Evolutionary conservation across 2,329 filamentous ascomycete species (phyloP), one percentile per base, ranked within the genome.

Genomic region (Escovopsis sp.): DNA sequence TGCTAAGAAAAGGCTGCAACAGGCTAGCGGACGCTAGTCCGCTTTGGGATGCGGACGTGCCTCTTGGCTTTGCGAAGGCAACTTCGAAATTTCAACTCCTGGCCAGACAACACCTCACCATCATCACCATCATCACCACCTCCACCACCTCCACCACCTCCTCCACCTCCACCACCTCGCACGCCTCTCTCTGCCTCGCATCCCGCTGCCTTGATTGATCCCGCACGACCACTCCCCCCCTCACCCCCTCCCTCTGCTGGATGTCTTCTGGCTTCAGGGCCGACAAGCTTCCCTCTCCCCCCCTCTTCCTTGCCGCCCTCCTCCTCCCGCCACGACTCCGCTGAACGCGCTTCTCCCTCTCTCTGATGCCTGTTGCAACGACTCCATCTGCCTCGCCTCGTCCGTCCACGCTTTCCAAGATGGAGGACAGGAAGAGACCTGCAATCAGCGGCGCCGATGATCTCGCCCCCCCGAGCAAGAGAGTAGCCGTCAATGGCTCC

Each of bases 361-460:
- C 73, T 81, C 83, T 86, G 75, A 93, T 93, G 85, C 80, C 80
- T 81, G 76, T 84, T 75, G 79, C 84, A 69, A 82, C 84, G 68
- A 74, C 77, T 54, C 72, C 73, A 62, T 75, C 78, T 66, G 72
- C 80, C 65, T 64, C 67, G 60, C 73, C 80, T 72, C 77, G 79
- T 75, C 77, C 83, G 72, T 82, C 85, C 69, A 80, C 80, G 74
- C 73, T 85, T 68, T 72, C 79, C 71, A 94, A 91, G 77, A 98
- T 96, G 89, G 91, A 98, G 75, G 91, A 96, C 72, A 86, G 91
- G 77, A 98, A 98, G 77, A 80, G 91, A 77, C 83, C 87, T 59
- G 85, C 87, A 59, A 75, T 82, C 54, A 74, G 77, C 65, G 83
- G 82, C 59, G 69, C 77, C 57, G 85, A 91, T 62, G 86, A 95